Percentiles rank a stretch among this genome's conserved stretches.
Evolutionary conservation across 768 basidiomycete species (phyloP).

Genomic region (Fibroporia radiculosa): DNA sequence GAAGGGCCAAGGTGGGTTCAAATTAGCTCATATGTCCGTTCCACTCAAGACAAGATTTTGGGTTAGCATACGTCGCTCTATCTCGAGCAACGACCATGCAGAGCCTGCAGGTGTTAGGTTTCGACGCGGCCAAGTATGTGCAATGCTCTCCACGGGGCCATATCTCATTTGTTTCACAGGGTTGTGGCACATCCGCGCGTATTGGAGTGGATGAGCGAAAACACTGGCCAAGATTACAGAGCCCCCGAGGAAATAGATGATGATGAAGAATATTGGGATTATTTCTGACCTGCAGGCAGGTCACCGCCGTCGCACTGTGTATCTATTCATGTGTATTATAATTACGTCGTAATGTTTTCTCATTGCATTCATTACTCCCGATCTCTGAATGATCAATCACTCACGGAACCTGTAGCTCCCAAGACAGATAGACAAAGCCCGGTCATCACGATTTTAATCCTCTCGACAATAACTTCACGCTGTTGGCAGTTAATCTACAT

Average conservation of each 20-base stretch:
- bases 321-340: too few relatives aligned
- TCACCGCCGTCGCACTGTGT: neutral
- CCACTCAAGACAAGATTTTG: too few relatives aligned
- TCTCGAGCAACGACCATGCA: constrained; percentile 68
- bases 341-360: too few relatives aligned
- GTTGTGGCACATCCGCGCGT: constrained; percentile 61
- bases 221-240: neutral
- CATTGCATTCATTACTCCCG: too few relatives aligned
- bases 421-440: too few relatives aligned
- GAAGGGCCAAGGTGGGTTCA: constrained; percentile 57
- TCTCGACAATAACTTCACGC: neutral
- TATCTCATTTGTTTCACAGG: constrained; percentile 25
- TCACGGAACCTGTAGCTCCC: too few relatives aligned
- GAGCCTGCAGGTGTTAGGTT: constrained; percentile 56
- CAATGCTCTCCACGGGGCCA: neutral
- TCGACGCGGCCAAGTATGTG: constrained; percentile 49
- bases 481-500: neutral
- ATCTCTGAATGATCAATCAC: too few relatives aligned
- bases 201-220: constrained; percentile 41
- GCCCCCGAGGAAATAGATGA: neutral
- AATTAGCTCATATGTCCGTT: too few relatives aligned
- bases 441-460: too few relatives aligned
- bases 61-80: constrained; percentile 58
- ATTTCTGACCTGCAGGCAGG: constrained; percentile 4
- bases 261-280: neutral